Evolutionary conservation across 2,329 filamentous ascomycete genomes (phyloP), one percentile per base, ranked within the genome.

Genomic region (Beauveria caledonica): DNA sequence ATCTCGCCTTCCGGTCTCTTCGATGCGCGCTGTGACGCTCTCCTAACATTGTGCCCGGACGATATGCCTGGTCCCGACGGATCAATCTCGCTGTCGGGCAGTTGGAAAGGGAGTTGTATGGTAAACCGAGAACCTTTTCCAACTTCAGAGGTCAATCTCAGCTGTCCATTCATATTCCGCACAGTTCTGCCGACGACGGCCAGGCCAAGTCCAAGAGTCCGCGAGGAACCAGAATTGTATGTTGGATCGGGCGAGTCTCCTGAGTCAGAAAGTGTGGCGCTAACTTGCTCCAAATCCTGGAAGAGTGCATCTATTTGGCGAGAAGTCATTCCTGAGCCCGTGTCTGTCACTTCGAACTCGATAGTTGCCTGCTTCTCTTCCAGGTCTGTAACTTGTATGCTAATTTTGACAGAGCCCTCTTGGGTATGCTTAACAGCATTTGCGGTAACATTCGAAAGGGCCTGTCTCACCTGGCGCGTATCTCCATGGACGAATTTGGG

Each of bases 121-220:
- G 91, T 85, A 64, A 96, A 96, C 57, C 89, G 82, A 19, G 91
- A 92, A 0, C 92, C 92, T 66, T 87, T 89, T 2, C 88, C 88
- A 69, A 88, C 82, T 67, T 94, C 90, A 0, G 91, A 96, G 67
- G 92, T 93, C 1, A 96, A 75, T 1, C 90, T 85, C 33, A 96
- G 73, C 68, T 96, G 92, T 0, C 92, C 92, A 62, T 93, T 87
- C 89, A 96, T 94, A 68, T 92, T 96, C n/a, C 86, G 84, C 36
- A 96, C 80, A 40, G 91, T 90, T 42, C 92, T 84, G 17, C 90
- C 89, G n/a, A 96, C 92, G 13, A 95, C 80, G 0, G 92, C 92
- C n/a, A 96, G 79, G 0, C 92, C 92, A 10, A 96, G 80, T 0
- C 92, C 92, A 1, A 96, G 73, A 0, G 85, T 86, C 53, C 76